Percentiles rank a stretch among this genome's conserved stretches.
Evolutionary conservation across 768 basidiomycete species (phyloP).

Genomic region (Psilocybe subaeruginosa): DNA sequence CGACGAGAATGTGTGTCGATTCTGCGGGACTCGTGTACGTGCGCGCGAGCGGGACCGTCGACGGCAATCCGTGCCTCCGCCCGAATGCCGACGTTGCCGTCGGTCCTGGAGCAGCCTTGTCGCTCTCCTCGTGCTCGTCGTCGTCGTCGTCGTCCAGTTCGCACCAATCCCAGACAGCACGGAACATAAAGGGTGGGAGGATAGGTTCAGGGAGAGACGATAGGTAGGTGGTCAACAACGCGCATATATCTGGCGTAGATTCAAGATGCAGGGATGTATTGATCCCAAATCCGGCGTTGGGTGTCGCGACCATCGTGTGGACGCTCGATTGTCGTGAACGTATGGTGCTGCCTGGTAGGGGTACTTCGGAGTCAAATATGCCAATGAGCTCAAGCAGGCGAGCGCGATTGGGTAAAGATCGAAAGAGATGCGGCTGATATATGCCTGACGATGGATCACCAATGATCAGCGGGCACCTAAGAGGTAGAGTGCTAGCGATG

Average conservation of each 20-base stretch:
- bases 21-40: conserved; percentile 22
- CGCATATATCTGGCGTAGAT: conserved; percentile 42
- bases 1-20: conserved; percentile 28
- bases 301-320: background rate
- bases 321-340: conserved; percentile 13
- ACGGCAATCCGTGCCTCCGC: background rate
- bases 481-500: conserved; percentile 4
- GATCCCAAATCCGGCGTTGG: conserved; percentile 25
- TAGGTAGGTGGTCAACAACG: conserved; percentile 41
- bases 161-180: conserved; percentile 36
- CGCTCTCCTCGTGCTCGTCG: conserved; percentile 7
- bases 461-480: background rate
- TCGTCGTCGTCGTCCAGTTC: conserved; percentile 23
- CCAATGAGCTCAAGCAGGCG: conserved; percentile 40
- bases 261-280: conserved; percentile 36
- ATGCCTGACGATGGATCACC: conserved; percentile 25
- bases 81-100: background rate
- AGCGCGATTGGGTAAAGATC: conserved; percentile 34
- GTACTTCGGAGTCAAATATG: conserved; percentile 36
- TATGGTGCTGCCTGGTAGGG: conserved; percentile 21
- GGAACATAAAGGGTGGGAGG: conserved; percentile 33
- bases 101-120: conserved; percentile 12
- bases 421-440: conserved; percentile 36
- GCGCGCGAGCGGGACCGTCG: conserved; percentile 22
- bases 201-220: conserved; percentile 44